Base-by-base conservation (phyloP, 2,329 filamentous ascomycete species). In the Dryadomyces quercivorus region DNA sequence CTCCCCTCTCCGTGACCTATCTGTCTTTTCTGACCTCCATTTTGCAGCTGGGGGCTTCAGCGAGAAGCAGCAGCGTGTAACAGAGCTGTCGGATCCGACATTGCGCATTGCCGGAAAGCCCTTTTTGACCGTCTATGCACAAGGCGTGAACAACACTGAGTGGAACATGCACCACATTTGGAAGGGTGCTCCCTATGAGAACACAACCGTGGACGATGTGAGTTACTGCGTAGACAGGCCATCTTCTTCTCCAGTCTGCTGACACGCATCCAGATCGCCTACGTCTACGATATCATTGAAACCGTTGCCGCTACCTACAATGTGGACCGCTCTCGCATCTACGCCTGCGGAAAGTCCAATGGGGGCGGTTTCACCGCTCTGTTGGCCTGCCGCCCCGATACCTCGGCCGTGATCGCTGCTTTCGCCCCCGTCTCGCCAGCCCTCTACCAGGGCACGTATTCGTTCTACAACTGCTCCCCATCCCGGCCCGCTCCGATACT, bases 311-410 rank as follows among this genome's bases (percentile, higher is more conserved):
- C 34, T 7, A 12, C 34, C 13, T 56, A 56, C 49, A 47, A 44
- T 1, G 44, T 56, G 21, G 55, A 56, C 49, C 55, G 51, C 40
- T 36, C 52, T n/a, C 55, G 55, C 43, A 52, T 56, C 49, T 56
- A 56, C 40, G 55, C 55, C 15, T 56, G 55, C 38, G 55, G 55
- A n/a, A 56, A 56, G 49, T 54, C 55, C 15, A 56, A 56, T 44
- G 55, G 55, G 12, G 52, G 55, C 26, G 55, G 55, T 5, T 56
- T 56, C 52, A 56, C 55, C 5, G 55, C 55, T 2, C 49, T 56
- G 8, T 51, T 56, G 50, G 52, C 55, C 43, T 56, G 55, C 45
- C 55, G 55, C 34, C 55, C 52, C 3, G 55, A 56, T 48, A 56
- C 55, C 7, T 54, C 55, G 3, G 55, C 55, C 31, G 50, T 54